Evolutionary conservation across 1,284 basidiomycete genomes (phyloP), one percentile per base, ranked within the genome.

Genomic region (Leccinum solheimii): DNA sequence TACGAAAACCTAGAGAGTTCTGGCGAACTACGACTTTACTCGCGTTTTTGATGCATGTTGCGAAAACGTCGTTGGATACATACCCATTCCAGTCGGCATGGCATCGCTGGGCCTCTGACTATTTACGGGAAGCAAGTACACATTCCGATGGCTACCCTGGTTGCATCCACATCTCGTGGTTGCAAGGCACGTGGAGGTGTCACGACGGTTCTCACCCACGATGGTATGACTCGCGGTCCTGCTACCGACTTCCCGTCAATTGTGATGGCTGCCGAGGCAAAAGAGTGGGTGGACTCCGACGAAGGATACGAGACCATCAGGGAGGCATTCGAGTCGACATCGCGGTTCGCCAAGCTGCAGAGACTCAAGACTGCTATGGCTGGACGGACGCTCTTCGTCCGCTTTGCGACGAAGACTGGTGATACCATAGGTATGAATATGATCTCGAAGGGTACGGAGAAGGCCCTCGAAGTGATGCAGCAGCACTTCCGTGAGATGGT

Each of bases 401-500:
- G 97, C 55, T 98, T 99, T 73, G 92, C 92, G 54, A 98, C 95
- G 62, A 90, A 84, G 57, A 99, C 97, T 0, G 97, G 97, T 59
- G 97, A 99, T 73, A 97, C 97, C 32, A 99, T 99, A 97, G 97
- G 97, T 36, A 99, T 99, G 97, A 99, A 99, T 82, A 99, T 99
- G 97, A 94, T 95, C 73, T 92, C 90, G 26, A 97, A 97, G 78
- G 95, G 95, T 6, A 95, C 93, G 9, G 97, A 99, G 79, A 94
- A 94, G 77, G 94, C 95, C 21, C 84, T 99, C 19, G 92, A 91
- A 70, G 84, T 83, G 36, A 86, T 99, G 82, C 83, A 85, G 67
- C 81, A 83, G 64, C 79, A 89, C 72, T 99, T 95, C 83, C 97
- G 96, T 5, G 88, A 91, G 60, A 98, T 98, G 96, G 80, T 88